phyloP scores from a whole-genome alignment of 2,329 filamentous ascomycete species.

The Fusarium sp. region DNA sequence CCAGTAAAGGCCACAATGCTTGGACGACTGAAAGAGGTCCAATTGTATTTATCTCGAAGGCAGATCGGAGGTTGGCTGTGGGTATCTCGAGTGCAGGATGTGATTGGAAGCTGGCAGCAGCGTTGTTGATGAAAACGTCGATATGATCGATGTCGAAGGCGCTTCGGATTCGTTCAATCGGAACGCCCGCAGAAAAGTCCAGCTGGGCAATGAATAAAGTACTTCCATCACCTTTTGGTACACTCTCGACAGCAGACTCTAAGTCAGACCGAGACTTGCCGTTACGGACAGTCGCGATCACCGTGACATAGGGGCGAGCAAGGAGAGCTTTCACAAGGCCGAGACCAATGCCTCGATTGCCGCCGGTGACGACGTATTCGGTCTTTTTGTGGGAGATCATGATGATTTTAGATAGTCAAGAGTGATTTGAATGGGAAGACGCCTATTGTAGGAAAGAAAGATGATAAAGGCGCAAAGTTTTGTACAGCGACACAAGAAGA shows the following conservation, averaged over 20 bases:
- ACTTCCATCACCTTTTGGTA: conserved; percentile 49
- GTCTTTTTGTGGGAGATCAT: conserved; percentile 38
- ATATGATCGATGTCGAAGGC: conserved; percentile 55
- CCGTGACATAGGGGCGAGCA: conserved; percentile 66
- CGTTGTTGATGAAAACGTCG: conserved; percentile 67
- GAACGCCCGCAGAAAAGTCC: conserved; percentile 52
- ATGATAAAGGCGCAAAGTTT: no score
- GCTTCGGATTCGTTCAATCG: conserved; percentile 31
- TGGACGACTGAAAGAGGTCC: conserved; percentile 52
- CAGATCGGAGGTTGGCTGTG: conserved; percentile 52
- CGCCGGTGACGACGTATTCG: conserved; percentile 57
- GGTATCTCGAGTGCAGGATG: conserved; percentile 47
- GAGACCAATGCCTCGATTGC: conserved; percentile 58
- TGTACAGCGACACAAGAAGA: neutral
- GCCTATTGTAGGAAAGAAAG: no score
- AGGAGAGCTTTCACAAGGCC: conserved; percentile 56
- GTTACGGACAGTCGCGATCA: conserved; percentile 56
- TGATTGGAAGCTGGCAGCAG: conserved; percentile 55
- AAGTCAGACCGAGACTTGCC: conserved; percentile 31
- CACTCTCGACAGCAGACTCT: conserved; percentile 20
- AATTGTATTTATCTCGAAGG: conserved; percentile 61
- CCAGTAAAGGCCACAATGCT: conserved; percentile 54
- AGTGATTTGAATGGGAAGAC: rapidly evolving
- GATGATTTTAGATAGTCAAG: rapidly evolving
- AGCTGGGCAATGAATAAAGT: conserved; percentile 54